A percentile compares a stretch with the other conserved stretches of the same genome.
Evolutionary conservation across 179 eudicot genomes (phyloP).

Genomic region (Carnegiea gigantea): DNA sequence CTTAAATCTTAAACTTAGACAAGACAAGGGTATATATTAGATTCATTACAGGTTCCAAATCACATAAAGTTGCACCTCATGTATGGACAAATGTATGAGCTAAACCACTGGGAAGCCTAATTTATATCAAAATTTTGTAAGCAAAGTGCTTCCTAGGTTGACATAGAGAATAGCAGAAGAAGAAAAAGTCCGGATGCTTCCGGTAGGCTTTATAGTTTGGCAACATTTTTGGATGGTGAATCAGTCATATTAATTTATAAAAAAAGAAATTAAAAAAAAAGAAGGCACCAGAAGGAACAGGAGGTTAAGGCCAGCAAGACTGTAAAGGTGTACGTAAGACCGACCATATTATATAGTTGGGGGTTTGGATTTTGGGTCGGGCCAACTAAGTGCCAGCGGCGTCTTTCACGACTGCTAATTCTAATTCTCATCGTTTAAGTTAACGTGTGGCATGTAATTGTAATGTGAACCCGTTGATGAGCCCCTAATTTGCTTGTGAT

Average conservation of each 20-base stretch:
- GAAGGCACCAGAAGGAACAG: background rate
- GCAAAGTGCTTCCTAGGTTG: background rate
- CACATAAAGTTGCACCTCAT: no score
- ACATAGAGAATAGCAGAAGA: background rate
- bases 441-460: background rate
- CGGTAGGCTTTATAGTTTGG: background rate
- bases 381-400: background rate
- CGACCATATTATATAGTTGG: background rate
- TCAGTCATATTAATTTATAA: background rate
- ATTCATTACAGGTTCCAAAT: no score
- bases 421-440: background rate
- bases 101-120: no score
- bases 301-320: background rate
- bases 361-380: background rate
- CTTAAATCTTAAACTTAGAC: no score
- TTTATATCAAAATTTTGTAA: no score
- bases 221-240: slow-evolving; percentile 1
- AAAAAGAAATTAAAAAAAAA: background rate
- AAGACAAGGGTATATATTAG: no score
- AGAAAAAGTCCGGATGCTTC: background rate
- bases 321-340: no score
- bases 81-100: no score
- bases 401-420: background rate
- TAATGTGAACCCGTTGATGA: background rate
- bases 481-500: background rate